Base-by-base conservation (phyloP, 2,329 filamentous ascomycete species). In the Aspergillus jensenii region DNA sequence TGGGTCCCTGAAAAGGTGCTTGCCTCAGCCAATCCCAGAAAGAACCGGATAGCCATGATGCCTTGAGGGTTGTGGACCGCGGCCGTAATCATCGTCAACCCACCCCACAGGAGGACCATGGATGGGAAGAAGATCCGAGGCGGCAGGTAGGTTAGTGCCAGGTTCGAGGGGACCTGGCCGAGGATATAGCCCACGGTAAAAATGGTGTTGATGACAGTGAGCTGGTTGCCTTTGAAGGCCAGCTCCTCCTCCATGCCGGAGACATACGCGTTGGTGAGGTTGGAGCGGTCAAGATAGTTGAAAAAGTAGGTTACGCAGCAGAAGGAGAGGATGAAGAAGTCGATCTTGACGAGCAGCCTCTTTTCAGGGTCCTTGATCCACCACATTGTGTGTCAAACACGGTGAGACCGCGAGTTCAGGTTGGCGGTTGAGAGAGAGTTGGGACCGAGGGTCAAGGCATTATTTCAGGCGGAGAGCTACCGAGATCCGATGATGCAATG, bases 291-390 rank as follows among this genome's bases (percentile, higher is more conserved):
- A 15, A 82, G 73, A 66, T 73, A 70, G 59, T 82, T 82, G 60
- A 79, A 71, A 58, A 81, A 82, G 56, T 76, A 81, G 21, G 73
- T 76, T 2, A 82, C 62, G 46, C 80, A 82, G 12, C 72, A 74
- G 58, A 76, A 78, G 3, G 69, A 68, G 1, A 78, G 66, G 65
- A 83, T 72, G 59, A 81, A 82, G 66, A 76, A 78, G 63, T 83
- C 81, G 27, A 82, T 74, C 64, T 83, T 83, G 57, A 77, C 71
- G n/a, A 81, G 72, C 14, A 84, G 74, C n/a, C 46, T 55, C 53
- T 25, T 44, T 27, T 56, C 52, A 8, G 46, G 48, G 52, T 53
- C 57, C 14, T 40, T 53, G 43, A 59, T 45, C 27, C 27, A 31
- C 27, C 27, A 31, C 27, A 31, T 31, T 31, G 3, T 31, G 27